Conservation (phyloP, 345 rosid genomes). For the Arabidopsis suecica region DNA sequence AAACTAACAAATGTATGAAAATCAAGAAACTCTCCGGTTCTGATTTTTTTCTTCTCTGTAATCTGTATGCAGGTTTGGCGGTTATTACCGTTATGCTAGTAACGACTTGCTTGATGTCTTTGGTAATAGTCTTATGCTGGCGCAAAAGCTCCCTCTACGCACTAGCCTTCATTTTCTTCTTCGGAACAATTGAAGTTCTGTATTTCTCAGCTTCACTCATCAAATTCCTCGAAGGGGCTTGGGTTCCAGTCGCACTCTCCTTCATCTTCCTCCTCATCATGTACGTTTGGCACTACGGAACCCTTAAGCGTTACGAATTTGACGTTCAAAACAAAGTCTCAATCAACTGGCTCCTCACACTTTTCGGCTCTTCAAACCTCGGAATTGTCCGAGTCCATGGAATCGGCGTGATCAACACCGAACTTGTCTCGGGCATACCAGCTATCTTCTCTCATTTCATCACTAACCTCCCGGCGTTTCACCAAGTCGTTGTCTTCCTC, state of each 20-base stretch:
- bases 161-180: constrained; percentile 71
- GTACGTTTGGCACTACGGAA: constrained; percentile 96
- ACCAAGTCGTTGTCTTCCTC: constrained; percentile 90
- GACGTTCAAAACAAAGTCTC: constrained; percentile 96
- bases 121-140: constrained; percentile 94
- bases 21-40: constrained; percentile 4
- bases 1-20: background rate
- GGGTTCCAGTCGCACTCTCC: constrained; percentile 90
- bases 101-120: constrained; percentile 91
- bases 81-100: constrained; percentile 98
- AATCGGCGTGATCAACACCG: constrained; percentile 89
- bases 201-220: constrained; percentile 98
- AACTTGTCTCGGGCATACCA: constrained; percentile 93
- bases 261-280: constrained; percentile 73
- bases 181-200: constrained; percentile 84
- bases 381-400: constrained; percentile 91
- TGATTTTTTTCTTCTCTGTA: constrained; percentile 19
- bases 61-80: constrained; percentile 73
- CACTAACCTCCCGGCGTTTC: constrained; percentile 98
- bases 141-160: constrained; percentile 70
- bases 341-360: constrained; percentile 81
- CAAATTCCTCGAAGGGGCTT: constrained; percentile 95
- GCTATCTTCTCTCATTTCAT: constrained; percentile 97
- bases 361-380: constrained; percentile 66
- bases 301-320: constrained; percentile 79